These are phyloP conservation scores for Trametes sp. DNA, from an alignment of 1,284 basidiomycete genomes.

Conservation along the genomic window DNA sequence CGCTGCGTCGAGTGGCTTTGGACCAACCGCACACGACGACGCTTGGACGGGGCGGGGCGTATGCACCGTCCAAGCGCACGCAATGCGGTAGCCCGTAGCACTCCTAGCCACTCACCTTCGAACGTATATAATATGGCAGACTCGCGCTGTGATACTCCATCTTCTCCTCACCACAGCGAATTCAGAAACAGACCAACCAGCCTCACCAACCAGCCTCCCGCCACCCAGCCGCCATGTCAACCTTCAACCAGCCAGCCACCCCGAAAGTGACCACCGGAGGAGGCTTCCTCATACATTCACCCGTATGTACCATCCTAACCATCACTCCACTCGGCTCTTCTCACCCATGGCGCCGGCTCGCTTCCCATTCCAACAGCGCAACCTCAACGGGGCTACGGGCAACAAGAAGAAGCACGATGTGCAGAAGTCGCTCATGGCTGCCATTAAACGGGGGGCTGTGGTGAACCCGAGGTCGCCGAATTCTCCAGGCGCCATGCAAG, in stretches of 20 bases:
- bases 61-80: neutral
- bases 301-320: neutral
- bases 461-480: too few relatives aligned
- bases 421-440: neutral
- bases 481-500: too few relatives aligned
- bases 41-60: neutral
- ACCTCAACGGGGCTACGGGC: neutral
- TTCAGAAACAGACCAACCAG: slow-evolving; percentile 2
- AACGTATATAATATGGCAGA: slow-evolving; percentile 1
- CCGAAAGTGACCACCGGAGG: too few relatives aligned
- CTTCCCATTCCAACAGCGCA: neutral
- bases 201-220: slow-evolving; percentile 8
- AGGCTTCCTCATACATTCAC: neutral
- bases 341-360: slow-evolving; percentile 8
- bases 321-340: neutral
- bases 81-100: neutral
- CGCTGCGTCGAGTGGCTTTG: neutral
- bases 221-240: slow-evolving; percentile 18
- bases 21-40: neutral
- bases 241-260: neutral
- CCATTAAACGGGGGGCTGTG: neutral
- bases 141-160: neutral
- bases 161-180: slow-evolving; percentile 8
- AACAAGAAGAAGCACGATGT: too few relatives aligned
- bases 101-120: neutral